Percentiles rank a stretch among this genome's conserved stretches.
Evolutionary conservation across 1,284 basidiomycete genomes (phyloP).

Genomic region (Afroboletus lepidellus): DNA sequence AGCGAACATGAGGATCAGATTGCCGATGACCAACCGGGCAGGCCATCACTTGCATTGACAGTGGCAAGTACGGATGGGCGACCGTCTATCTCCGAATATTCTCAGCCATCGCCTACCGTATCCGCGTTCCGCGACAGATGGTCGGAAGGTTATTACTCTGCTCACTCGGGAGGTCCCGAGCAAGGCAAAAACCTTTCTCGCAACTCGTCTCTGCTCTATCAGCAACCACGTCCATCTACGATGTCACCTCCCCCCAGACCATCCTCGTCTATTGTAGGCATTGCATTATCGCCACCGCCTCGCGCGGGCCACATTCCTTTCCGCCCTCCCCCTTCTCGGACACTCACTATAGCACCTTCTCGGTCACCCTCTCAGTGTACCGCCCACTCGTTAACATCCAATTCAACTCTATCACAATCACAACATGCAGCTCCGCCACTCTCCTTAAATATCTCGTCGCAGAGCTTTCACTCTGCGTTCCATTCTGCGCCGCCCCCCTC

Average conservation of each 20-base stretch:
- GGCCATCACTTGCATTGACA: conserved; percentile 38
- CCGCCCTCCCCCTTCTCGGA: conserved; percentile 20
- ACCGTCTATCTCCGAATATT: conserved; percentile 57
- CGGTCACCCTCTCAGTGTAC: conserved; percentile 32
- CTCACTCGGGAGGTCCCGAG: conserved; percentile 22
- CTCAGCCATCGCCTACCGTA: conserved; percentile 60
- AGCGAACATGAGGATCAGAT: conserved; percentile 42
- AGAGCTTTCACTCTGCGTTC: conserved; percentile 40
- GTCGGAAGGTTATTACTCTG: conserved; percentile 32
- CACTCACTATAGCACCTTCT: conserved; percentile 16
- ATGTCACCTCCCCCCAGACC: conserved; percentile 51
- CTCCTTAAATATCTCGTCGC: conserved; percentile 38
- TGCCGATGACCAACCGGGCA: conserved; percentile 27
- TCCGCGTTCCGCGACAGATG: conserved; percentile 64
- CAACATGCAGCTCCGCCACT: conserved; percentile 26
- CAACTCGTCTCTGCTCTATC: conserved; percentile 15
- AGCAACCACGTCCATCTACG: conserved; percentile 39
- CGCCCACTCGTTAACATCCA: conserved; percentile 31
- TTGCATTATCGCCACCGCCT: conserved; percentile 54
- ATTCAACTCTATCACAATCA: conserved; percentile 28
- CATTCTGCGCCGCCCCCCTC: conserved; percentile 57
- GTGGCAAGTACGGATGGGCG: conserved; percentile 33
- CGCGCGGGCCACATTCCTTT: conserved; percentile 35
- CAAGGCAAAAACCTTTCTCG: conserved; percentile 5
- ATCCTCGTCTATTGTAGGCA: conserved; percentile 44